Evolutionary conservation across 2,329 filamentous ascomycete species (phyloP).

Genomic region (Lomentospora prolificans): DNA sequence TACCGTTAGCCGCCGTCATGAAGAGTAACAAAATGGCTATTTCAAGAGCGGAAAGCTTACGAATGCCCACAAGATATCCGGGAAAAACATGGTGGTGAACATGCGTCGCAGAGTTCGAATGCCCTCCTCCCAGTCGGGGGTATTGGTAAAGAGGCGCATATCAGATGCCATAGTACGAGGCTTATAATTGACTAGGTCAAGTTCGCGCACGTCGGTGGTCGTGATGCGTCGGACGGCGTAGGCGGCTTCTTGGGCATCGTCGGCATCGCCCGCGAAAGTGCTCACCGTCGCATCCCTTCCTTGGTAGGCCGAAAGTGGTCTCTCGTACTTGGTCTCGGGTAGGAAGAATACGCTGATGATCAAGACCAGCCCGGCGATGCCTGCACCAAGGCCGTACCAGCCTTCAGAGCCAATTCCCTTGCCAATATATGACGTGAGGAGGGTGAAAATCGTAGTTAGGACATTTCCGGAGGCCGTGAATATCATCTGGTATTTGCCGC

Average conservation of each 20-base stretch:
- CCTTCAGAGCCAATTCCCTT: conserved; percentile 27
- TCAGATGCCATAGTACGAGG: conserved; percentile 24
- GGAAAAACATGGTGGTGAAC: conserved; percentile 24
- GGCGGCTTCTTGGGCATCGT: conserved; percentile 11
- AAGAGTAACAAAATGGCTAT: no score
- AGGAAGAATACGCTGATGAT: conserved; percentile 27
- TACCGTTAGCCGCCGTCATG: neutral
- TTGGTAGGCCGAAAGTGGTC: conserved; percentile 21
- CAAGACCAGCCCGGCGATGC: conserved; percentile 22
- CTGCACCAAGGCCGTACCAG: conserved; percentile 32
- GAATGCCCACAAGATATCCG: conserved; percentile 31
- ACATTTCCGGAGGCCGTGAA: conserved; percentile 30
- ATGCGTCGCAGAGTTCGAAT: conserved; percentile 18
- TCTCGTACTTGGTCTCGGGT: conserved; percentile 30
- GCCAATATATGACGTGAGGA: conserved; percentile 32
- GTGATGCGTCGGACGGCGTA: conserved; percentile 12
- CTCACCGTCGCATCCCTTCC: conserved; percentile 16
- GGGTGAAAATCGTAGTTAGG: conserved; percentile 24
- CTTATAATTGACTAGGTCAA: conserved; percentile 26
- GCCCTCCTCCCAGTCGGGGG: conserved; percentile 25
- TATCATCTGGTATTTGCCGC: conserved; percentile 28
- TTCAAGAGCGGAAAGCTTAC: conserved; percentile 8
- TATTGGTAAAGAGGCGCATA: conserved; percentile 28
- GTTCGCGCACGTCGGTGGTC: conserved; percentile 7
- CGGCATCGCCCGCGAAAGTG: conserved; percentile 12